Evolutionary conservation across 345 rosid genomes (phyloP).

Genomic region (Eucalyptus albens): DNA sequence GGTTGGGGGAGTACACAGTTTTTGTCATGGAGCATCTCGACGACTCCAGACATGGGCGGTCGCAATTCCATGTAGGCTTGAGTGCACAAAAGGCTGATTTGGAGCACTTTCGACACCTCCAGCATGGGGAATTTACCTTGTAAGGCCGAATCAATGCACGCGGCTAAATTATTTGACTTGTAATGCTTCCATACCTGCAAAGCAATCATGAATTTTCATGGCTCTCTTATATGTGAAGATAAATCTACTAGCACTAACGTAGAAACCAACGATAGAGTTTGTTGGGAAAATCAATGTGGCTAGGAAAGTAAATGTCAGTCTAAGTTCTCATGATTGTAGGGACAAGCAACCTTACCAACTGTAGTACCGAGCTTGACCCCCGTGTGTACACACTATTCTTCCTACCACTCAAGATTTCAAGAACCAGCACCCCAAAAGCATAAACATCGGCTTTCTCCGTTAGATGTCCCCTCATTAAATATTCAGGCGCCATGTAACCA

Average conservation of each 20-base stretch:
- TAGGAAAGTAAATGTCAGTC: neutral
- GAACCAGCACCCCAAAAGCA: conserved; percentile 63
- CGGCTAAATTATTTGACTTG: conserved; percentile 15
- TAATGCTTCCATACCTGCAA: conserved; percentile 61
- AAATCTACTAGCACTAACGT: neutral
- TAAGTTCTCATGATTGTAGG: neutral
- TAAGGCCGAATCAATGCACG: conserved; percentile 27
- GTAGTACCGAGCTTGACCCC: conserved; percentile 37
- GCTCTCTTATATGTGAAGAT: neutral
- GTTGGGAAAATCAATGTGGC: neutral
- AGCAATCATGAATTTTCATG: neutral
- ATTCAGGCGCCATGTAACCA: conserved; percentile 88
- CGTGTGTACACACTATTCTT: conserved; percentile 51
- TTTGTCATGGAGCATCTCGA: conserved; percentile 27
- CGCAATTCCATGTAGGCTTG: conserved; percentile 49
- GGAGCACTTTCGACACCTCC: conserved; percentile 40
- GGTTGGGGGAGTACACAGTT: conserved; percentile 28
- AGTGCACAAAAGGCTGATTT: conserved; percentile 67
- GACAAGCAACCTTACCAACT: conserved; percentile 19
- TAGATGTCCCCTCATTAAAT: conserved; percentile 53
- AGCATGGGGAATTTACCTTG: conserved; percentile 7
- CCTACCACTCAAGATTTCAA: conserved; percentile 48
- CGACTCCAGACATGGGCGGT: conserved; percentile 50
- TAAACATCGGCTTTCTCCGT: conserved; percentile 77
- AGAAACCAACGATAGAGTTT: neutral